phyloP scores from a whole-genome alignment of 257 asterid species.

The Nicotiana tomentosiformis region DNA sequence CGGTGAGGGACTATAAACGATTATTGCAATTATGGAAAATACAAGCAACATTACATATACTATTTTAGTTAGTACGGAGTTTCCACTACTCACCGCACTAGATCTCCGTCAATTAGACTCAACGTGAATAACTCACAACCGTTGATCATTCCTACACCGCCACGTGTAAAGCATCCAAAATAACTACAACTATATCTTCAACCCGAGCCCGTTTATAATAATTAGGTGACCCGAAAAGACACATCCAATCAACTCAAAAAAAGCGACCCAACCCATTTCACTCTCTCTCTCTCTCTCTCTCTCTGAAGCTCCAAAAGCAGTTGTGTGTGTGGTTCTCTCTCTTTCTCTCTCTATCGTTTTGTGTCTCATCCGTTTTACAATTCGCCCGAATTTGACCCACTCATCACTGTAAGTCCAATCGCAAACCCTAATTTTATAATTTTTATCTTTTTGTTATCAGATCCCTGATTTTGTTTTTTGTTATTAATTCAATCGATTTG shows the following conservation, averaged over 20 bases:
- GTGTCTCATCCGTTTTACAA: constrained; percentile 27
- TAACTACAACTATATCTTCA: background rate
- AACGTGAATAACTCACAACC: background rate
- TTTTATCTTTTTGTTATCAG: background rate
- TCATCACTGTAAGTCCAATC: constrained; percentile 37
- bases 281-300: constrained; percentile 27
- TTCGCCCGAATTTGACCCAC: constrained; percentile 33
- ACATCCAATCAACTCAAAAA: constrained; percentile 25
- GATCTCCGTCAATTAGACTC: constrained; percentile 7
- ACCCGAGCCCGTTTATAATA: background rate
- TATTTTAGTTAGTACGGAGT: background rate
- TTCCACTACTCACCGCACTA: background rate
- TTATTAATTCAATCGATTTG: constrained; percentile 13
- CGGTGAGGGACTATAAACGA: too few species aligned
- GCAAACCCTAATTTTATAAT: constrained; percentile 8
- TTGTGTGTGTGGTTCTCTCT: constrained; percentile 36
- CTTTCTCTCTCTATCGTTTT: constrained; percentile 13
- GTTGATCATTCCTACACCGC: background rate
- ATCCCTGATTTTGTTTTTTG: constrained; percentile 18
- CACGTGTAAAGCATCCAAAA: background rate
- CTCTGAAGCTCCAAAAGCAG: background rate
- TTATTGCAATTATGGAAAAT: too few species aligned
- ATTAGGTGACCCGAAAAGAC: background rate
- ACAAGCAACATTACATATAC: background rate
- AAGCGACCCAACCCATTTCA: constrained; percentile 23